Evolutionary conservation across 2,329 filamentous ascomycete species (phyloP).

Genomic region (Elsinoe australis): DNA sequence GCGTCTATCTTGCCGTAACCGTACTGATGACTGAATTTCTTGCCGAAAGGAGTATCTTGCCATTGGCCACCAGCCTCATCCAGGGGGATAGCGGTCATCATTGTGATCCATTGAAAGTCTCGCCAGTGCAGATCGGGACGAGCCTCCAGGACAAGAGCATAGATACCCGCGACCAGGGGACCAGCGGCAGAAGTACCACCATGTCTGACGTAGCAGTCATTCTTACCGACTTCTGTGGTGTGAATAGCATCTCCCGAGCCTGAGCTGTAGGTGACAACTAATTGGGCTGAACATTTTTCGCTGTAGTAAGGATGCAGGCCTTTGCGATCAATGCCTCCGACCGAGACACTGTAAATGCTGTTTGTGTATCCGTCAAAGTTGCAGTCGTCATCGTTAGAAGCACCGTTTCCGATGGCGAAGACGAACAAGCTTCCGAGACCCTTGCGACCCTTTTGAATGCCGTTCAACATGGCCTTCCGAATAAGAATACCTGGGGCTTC

Average conservation of each 20-base stretch:
- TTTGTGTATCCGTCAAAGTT: conserved; percentile 99
- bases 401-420: conserved; percentile 94
- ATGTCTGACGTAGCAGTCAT: conserved; percentile 72
- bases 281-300: conserved; percentile 87
- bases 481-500: conserved; percentile 87
- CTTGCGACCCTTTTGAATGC: conserved; percentile 75
- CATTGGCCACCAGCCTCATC: conserved; percentile 68
- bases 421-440: conserved; percentile 89
- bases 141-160: conserved; percentile 75
- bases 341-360: conserved; percentile 97
- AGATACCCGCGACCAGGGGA: conserved; percentile 83
- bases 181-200: conserved; percentile 94
- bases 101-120: conserved; percentile 84
- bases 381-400: conserved; percentile 81
- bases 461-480: conserved; percentile 81
- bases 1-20: conserved; percentile 94
- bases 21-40: conserved; percentile 86
- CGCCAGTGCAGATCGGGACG: conserved; percentile 87
- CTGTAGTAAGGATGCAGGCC: conserved; percentile 93
- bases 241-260: conserved; percentile 84
- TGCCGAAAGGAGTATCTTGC: conserved; percentile 72
- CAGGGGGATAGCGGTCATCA: conserved; percentile 75
- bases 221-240: conserved; percentile 82
- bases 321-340: conserved; percentile 82
- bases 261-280: conserved; percentile 95